Evolutionary conservation across 2,329 filamentous ascomycete genomes (phyloP).

Genomic region (Daldinia sp.): DNA sequence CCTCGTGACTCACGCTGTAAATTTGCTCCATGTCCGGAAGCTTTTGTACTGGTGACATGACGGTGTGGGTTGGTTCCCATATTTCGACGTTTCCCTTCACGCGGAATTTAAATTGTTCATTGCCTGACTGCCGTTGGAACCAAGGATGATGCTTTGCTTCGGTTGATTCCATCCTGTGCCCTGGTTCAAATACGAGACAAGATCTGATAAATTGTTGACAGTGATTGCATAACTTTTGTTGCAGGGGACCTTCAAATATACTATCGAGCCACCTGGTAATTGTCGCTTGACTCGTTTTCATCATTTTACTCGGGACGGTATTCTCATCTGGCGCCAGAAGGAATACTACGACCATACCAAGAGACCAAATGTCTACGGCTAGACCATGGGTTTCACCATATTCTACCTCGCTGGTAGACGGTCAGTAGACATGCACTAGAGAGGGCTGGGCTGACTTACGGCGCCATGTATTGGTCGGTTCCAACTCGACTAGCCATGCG

Average conservation of each 20-base stretch:
- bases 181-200: slow-evolving; percentile 48
- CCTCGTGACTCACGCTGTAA: not conserved
- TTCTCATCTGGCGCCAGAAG: slow-evolving; percentile 32
- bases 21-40: slow-evolving; percentile 25
- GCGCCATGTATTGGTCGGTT: slow-evolving; percentile 58
- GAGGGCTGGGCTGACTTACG: slow-evolving; percentile 51
- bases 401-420: slow-evolving; percentile 51
- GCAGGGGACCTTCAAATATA: slow-evolving; percentile 13
- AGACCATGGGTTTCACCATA: slow-evolving; percentile 44
- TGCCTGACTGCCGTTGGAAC: slow-evolving; percentile 42
- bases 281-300: slow-evolving; percentile 39
- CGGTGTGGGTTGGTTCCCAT: slow-evolving; percentile 35
- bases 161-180: slow-evolving; percentile 46
- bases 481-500: slow-evolving; percentile 57
- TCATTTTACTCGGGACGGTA: slow-evolving; percentile 16
- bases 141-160: slow-evolving; percentile 49
- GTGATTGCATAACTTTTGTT: slow-evolving; percentile 27
- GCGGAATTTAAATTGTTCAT: slow-evolving; percentile 6
- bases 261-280: slow-evolving; percentile 33
- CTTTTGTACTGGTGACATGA: slow-evolving; percentile 40
- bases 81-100: slow-evolving; percentile 14
- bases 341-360: slow-evolving; percentile 57
- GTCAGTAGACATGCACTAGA: slow-evolving; percentile 9
- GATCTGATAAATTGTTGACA: slow-evolving; percentile 47
- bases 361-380: slow-evolving; percentile 61